phyloP scores from a whole-genome alignment of 768 basidiomycete species.

The Sarcomyxa edulis region DNA sequence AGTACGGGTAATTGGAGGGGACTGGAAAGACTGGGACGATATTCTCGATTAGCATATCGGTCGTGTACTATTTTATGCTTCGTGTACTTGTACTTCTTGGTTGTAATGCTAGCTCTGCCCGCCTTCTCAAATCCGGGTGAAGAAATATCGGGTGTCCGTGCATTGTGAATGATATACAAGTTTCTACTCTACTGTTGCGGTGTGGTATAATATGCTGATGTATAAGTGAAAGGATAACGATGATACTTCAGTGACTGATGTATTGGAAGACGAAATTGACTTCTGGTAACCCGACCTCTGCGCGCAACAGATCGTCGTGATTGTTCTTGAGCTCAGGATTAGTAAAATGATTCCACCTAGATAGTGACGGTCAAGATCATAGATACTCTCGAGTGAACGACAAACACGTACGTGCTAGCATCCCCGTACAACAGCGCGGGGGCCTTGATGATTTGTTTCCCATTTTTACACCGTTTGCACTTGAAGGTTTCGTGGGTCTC shows the following conservation, averaged over 20 bases:
- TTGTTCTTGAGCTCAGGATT: slow-evolving; percentile 84
- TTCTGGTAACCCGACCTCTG: slow-evolving; percentile 77
- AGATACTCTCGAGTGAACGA: no score
- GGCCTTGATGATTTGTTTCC: slow-evolving; percentile 77
- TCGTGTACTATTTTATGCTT: slow-evolving; percentile 2
- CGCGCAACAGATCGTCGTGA: slow-evolving; percentile 92
- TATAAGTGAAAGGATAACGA: slow-evolving; percentile 7
- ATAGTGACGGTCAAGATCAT: no score
- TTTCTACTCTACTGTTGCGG: no score
- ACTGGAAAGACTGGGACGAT: slow-evolving; percentile 76
- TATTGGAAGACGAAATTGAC: slow-evolving; percentile 98
- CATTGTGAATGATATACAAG: no score
- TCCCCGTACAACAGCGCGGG: slow-evolving; percentile 92
- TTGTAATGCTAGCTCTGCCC: no score
- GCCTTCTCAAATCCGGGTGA: no score
- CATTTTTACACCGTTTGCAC: slow-evolving; percentile 86
- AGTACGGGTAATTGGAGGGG: slow-evolving; percentile 57
- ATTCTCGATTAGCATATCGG: slow-evolving; percentile 38
- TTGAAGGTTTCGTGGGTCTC: slow-evolving; percentile 99
- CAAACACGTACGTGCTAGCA: slow-evolving; percentile 82
- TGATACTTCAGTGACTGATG: slow-evolving; percentile 64
- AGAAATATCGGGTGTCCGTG: no score
- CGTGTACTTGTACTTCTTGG: slow-evolving; percentile 14
- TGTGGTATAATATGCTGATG: slow-evolving; percentile 6
- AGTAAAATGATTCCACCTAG: slow-evolving; percentile 96